A percentile compares a stretch with the other conserved stretches of the same genome.
These are phyloP conservation scores for Trametes pubescens DNA, from an alignment of 1,284 basidiomycete genomes.

Conservation along the genomic window DNA sequence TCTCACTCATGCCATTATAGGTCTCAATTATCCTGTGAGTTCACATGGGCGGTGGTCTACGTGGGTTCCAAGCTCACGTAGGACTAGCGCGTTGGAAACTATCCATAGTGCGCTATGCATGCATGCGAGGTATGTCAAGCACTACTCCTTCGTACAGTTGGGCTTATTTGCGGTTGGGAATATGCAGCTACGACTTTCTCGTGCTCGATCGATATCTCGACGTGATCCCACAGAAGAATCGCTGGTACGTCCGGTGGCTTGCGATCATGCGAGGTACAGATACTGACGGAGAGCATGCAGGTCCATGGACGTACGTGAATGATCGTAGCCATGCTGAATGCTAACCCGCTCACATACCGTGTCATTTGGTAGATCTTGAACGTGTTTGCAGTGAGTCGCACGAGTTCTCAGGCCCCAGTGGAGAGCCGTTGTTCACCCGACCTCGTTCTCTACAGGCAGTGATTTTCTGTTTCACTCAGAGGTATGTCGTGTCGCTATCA, in stretches of 20 bases:
- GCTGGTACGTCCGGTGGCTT: background rate
- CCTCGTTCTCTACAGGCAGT: background rate
- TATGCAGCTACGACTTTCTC: conserved; percentile 14
- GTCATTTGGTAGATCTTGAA: conserved; percentile 10
- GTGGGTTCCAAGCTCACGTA: background rate
- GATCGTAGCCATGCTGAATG: background rate
- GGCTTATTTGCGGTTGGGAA: background rate
- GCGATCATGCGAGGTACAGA: background rate
- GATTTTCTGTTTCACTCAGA: conserved; percentile 19
- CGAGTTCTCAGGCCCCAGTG: background rate
- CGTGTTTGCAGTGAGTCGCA: conserved; percentile 14
- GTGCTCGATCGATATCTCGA: background rate
- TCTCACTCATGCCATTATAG: background rate
- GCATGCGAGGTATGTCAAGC: conserved; percentile 11
- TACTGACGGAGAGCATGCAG: background rate
- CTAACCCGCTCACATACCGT: background rate
- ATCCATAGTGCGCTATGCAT: conserved; percentile 21
- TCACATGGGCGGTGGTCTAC: background rate
- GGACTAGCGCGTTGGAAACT: conserved; percentile 10
- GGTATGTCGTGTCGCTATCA: background rate
- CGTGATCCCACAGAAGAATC: background rate
- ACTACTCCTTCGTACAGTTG: background rate
- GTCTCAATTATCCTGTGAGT: conserved; percentile 4
- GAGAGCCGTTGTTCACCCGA: background rate
- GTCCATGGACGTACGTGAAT: conserved; percentile 15